phyloP scores from a whole-genome alignment of 805 yeast genomes.

The Cyberlindnera suaveolens region DNA sequence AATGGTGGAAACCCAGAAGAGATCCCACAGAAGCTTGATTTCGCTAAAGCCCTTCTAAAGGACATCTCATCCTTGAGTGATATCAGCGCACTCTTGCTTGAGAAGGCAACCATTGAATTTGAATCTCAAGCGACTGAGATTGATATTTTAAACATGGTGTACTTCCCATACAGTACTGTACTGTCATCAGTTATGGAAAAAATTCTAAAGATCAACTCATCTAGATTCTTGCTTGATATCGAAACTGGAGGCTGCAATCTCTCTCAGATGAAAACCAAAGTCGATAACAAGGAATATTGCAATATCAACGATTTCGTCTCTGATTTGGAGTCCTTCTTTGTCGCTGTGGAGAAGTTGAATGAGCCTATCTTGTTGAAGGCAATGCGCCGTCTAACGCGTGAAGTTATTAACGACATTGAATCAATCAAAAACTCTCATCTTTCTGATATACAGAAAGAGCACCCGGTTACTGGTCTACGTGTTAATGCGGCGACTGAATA shows the following conservation, averaged over 20 bases:
- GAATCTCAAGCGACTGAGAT: slow-evolving; percentile 3
- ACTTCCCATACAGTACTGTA: slow-evolving; percentile 24
- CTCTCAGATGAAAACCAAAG: slow-evolving; percentile 9
- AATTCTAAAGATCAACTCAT: slow-evolving; percentile 23
- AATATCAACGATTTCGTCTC: slow-evolving; percentile 13
- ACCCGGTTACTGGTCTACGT: slow-evolving; percentile 21
- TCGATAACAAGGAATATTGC: slow-evolving; percentile 6
- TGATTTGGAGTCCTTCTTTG: slow-evolving; percentile 16
- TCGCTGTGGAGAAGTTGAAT: slow-evolving; percentile 14
- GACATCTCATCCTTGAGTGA: slow-evolving; percentile 37
- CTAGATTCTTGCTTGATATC: slow-evolving; percentile 21
- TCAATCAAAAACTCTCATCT: slow-evolving; percentile 11
- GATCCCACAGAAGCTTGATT: slow-evolving; percentile 31
- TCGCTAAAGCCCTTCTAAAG: slow-evolving; percentile 30
- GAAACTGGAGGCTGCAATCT: slow-evolving; percentile 7
- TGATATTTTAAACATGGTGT: slow-evolving; percentile 9
- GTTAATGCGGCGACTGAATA: slow-evolving; percentile 19
- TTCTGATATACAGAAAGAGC: slow-evolving; percentile 20
- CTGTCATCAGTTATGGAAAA: slow-evolving; percentile 14
- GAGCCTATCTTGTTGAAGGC: slow-evolving; percentile 11
- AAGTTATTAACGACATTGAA: slow-evolving; percentile 13
- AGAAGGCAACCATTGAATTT: slow-evolving; percentile 26
- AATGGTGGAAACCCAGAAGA: slow-evolving; percentile 34
- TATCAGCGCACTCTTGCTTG: slow-evolving; percentile 27
- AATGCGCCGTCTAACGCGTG: slow-evolving; percentile 12